phyloP scores from a whole-genome alignment of 805 yeast species.

The Yarrowia sp. region DNA sequence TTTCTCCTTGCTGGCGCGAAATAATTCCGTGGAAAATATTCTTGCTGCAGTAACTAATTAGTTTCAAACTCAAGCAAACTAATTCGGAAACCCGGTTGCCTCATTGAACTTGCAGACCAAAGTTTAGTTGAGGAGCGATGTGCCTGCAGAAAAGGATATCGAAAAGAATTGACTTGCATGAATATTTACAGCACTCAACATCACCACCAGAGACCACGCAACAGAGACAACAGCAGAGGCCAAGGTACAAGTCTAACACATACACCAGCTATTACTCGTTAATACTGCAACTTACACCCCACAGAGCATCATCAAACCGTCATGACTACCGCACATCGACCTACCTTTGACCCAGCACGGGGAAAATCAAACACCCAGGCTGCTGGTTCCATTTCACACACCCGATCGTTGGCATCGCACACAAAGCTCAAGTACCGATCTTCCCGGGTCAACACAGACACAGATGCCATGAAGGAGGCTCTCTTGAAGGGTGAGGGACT shows the following conservation, averaged over 20 bases:
- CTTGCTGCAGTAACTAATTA: not conserved
- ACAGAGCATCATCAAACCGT: not conserved
- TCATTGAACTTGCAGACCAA: not conserved
- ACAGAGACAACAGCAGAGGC: not conserved
- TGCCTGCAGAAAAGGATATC: not conserved
- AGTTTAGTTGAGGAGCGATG: not conserved
- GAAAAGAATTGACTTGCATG: slow-evolving; percentile 3
- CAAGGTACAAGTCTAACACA: not conserved
- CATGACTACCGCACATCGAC: slow-evolving; percentile 71
- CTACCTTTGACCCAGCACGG: slow-evolving; percentile 64
- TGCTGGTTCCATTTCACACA: slow-evolving; percentile 50
- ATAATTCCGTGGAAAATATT: no score
- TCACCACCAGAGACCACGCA: not conserved
- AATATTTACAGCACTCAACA: not conserved
- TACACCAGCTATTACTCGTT: not conserved
- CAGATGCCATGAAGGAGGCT: slow-evolving; percentile 34
- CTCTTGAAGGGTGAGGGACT: slow-evolving; percentile 30
- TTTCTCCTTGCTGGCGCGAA: no score
- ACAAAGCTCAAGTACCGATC: slow-evolving; percentile 49
- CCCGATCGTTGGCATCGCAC: slow-evolving; percentile 56
- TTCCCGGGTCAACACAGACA: not conserved
- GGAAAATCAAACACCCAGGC: slow-evolving; percentile 48
- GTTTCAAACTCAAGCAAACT: slow-evolving; percentile 11
- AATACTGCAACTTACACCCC: not conserved
- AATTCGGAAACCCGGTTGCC: not conserved